Evolutionary conservation across 2,329 filamentous ascomycete genomes (phyloP).

Genomic region (Pseudocercospora fijiensis): DNA sequence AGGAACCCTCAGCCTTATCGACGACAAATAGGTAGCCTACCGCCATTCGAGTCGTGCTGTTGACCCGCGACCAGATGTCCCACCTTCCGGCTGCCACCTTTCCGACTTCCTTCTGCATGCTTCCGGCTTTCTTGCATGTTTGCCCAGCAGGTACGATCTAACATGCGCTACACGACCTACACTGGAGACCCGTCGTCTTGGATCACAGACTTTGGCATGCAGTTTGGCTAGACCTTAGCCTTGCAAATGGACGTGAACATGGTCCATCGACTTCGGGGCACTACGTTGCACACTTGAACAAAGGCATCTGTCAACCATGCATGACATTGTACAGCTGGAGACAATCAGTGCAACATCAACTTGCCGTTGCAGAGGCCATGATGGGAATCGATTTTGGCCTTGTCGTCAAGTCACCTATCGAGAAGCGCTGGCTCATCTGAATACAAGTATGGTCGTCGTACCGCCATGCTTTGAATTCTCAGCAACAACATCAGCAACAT

Average conservation of each 20-base stretch:
- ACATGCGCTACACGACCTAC: neutral
- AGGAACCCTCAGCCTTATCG: constrained; percentile 1
- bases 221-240: neutral
- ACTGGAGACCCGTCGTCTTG: neutral
- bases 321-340: constrained; percentile 1
- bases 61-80: neutral
- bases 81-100: neutral
- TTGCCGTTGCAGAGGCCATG: constrained; percentile 18
- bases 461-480: neutral
- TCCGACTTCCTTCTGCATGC: neutral
- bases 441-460: constrained; percentile 15
- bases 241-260: neutral
- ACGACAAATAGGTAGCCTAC: constrained; percentile 5
- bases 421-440: neutral
- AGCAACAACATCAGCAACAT: constrained; percentile 3
- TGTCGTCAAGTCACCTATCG: neutral
- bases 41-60: neutral
- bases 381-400: constrained; percentile 2
- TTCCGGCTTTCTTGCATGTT: neutral
- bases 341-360: constrained; percentile 26
- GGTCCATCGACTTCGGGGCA: neutral
- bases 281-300: neutral
- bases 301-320: constrained; percentile 15
- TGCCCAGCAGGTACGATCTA: neutral
- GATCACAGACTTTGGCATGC: neutral